Evolutionary conservation across 2,329 filamentous ascomycete species (phyloP).

Genomic region (Phialocephala subalpina): DNA sequence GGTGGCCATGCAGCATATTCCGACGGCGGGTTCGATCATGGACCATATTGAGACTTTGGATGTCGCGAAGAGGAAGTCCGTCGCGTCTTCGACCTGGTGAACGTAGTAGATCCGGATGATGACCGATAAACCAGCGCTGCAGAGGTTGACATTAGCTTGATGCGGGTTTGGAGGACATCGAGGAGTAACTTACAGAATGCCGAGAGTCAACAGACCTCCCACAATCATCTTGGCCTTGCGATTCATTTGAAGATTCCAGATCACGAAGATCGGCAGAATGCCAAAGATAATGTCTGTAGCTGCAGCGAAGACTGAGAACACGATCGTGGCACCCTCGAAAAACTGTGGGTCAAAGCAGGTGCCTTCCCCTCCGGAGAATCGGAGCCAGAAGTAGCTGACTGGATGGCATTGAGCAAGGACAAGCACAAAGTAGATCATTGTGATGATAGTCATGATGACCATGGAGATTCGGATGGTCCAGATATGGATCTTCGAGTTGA

Average conservation of each 20-base stretch:
- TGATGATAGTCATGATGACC: conserved; percentile 19
- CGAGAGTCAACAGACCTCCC: conserved; percentile 21
- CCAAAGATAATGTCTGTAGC: conserved; percentile 28
- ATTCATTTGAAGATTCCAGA: conserved; percentile 33
- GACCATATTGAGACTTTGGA: conserved; percentile 33
- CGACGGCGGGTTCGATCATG: conserved; percentile 33
- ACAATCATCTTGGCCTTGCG: conserved; percentile 26
- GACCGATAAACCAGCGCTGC: conserved; percentile 29
- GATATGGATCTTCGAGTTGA: conserved; percentile 11
- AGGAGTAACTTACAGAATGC: conserved; percentile 23
- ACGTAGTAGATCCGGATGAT: conserved; percentile 32
- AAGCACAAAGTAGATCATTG: conserved; percentile 26
- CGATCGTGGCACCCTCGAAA: conserved; percentile 20
- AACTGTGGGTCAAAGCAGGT: conserved; percentile 13
- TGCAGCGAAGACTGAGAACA: conserved; percentile 21
- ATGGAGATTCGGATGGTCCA: conserved; percentile 24
- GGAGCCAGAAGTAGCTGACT: conserved; percentile 27
- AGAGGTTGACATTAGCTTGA: not conserved
- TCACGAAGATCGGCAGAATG: conserved; percentile 26
- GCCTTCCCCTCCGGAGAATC: conserved; percentile 22
- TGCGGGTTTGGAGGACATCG: not conserved
- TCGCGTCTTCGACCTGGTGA: conserved; percentile 12
- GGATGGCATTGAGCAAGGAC: conserved; percentile 29
- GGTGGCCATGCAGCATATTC: conserved; percentile 29
- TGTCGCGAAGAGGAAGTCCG: conserved; percentile 30